These are phyloP conservation scores for Saccharomyces hybrid DNA, from an alignment of 1,139 yeast species.

Conservation along the genomic window DNA sequence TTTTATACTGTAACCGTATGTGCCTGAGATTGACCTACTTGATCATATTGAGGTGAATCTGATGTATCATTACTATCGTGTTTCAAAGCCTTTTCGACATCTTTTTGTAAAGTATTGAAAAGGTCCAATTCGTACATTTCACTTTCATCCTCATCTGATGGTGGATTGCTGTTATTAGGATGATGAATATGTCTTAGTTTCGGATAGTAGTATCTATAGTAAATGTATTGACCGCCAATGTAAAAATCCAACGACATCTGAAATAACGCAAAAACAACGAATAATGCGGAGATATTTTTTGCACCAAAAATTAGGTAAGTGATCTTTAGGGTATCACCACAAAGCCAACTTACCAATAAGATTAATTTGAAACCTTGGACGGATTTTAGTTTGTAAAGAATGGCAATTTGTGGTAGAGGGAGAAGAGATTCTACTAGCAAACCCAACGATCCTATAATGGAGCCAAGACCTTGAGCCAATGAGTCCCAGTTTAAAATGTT, in stretches of 20 bases:
- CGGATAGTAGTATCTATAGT: conserved; percentile 39
- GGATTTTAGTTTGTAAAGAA: conserved; percentile 59
- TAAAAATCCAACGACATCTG: conserved; percentile 72
- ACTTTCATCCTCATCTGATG: background rate
- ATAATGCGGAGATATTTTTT: conserved; percentile 54
- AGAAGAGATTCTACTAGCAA: conserved; percentile 71
- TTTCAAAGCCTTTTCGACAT: background rate
- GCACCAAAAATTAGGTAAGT: conserved; percentile 68
- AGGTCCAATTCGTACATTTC: conserved; percentile 4
- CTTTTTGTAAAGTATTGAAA: conserved; percentile 1
- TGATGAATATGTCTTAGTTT: background rate
- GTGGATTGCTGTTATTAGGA: conserved; percentile 9
- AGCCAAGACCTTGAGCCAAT: conserved; percentile 29
- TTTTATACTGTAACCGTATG: background rate
- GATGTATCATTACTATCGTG: background rate
- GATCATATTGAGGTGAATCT: background rate
- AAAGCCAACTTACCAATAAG: conserved; percentile 72
- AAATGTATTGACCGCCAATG: conserved; percentile 67
- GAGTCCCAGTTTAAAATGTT: conserved; percentile 30
- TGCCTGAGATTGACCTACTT: background rate
- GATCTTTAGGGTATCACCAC: conserved; percentile 78
- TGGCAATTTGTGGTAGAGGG: conserved; percentile 80
- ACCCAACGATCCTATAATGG: conserved; percentile 59
- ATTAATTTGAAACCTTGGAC: conserved; percentile 74
- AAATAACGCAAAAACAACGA: conserved; percentile 69